Conservation (phyloP, 1,284 basidiomycete genomes). For the Ganoderma sp. region DNA sequence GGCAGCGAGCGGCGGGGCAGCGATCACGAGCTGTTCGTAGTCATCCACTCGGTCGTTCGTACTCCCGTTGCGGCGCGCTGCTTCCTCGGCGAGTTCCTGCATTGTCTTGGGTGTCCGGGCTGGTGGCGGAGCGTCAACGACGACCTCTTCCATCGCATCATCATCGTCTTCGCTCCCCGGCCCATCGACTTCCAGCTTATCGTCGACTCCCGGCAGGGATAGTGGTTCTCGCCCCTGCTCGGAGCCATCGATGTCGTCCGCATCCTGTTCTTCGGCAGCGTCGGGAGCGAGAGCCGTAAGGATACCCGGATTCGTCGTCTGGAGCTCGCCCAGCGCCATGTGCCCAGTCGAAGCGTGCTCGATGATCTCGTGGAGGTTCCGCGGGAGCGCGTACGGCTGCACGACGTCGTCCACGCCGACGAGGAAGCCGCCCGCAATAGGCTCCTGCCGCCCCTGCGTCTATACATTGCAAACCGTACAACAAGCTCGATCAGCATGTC, state of each 20-base stretch:
- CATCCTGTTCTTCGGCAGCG: slow-evolving; percentile 18
- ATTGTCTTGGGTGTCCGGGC: slow-evolving; percentile 60
- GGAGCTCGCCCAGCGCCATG: slow-evolving; percentile 25
- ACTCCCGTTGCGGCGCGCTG: slow-evolving; percentile 33
- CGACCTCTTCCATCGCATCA: slow-evolving; percentile 42
- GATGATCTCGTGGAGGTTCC: slow-evolving; percentile 51
- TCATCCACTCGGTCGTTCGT: slow-evolving; percentile 16
- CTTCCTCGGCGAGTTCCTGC: slow-evolving; percentile 65
- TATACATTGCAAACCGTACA: slow-evolving; percentile 7
- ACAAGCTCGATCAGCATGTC: slow-evolving; percentile 3
- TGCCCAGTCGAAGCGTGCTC: slow-evolving; percentile 27
- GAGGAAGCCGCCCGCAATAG: slow-evolving; percentile 62
- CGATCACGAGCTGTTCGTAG: slow-evolving; percentile 19
- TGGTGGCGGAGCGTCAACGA: slow-evolving; percentile 23
- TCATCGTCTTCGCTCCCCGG: slow-evolving; percentile 38
- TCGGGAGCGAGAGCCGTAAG: slow-evolving; percentile 1
- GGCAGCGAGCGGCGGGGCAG: slow-evolving; percentile 8
- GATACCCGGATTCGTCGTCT: slow-evolving; percentile 9
- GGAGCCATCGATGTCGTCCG: slow-evolving; percentile 1
- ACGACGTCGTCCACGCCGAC: slow-evolving; percentile 77
- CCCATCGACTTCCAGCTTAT: slow-evolving; percentile 19
- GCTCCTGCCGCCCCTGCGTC: slow-evolving; percentile 39
- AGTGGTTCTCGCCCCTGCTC: slow-evolving; percentile 5
- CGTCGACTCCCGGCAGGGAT: neutral
- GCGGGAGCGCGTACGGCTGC: slow-evolving; percentile 70